Evolutionary conservation across 2,329 filamentous ascomycete species (phyloP), one percentile per base, ranked within the genome.

Genomic region (Fusarium sp.): DNA sequence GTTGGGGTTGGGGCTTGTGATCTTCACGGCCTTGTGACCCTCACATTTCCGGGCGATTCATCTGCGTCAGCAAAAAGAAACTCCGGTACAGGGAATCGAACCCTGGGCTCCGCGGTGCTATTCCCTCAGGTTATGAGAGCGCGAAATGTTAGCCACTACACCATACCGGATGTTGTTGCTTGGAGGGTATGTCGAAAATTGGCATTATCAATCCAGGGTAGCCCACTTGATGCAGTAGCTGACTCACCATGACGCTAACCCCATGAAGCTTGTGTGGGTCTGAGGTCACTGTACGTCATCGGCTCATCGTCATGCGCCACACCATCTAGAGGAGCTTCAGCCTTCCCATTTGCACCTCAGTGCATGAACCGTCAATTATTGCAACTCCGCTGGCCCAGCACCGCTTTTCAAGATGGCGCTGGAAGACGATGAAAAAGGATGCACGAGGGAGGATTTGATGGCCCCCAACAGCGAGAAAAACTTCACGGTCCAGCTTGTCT

Each of bases 401-500:
- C 32, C 57, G 37, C 41, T 23, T 23, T 20, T 74, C 62, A 64
- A 57, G 48, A 75, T 70, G 65, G 30, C 7, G 45, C 18, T n/a
- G n/a, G n/a, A 50, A 32, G 25, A 34, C 6, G 32, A 48, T 6
- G 43, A 56, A 16, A 14, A 41, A 10, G n/a, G 27, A 5, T 59
- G 63, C 41, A 23, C 11, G 6, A 14, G 68, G 48, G 70, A 80
- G 8, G 76, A 43, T 27, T 4, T 68, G 32, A 68, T 81, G 61
- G 69, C 32, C 20, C 82, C 79, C 30, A 73, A 80, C 34, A 72
- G 56, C 20, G 56, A 75, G 30, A 89, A 85, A 76, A 83, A 90
- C 81, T 82, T 88, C 45, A 82, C 84, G 70, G 89, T 92, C 64
- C 94, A 97, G 84, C 88, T 95, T 61, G 88, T 91, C 68, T 87